Evolutionary conservation across 805 yeast species (phyloP), one percentile per base, ranked within the genome.

Genomic region (Starmerella scarabaei): DNA sequence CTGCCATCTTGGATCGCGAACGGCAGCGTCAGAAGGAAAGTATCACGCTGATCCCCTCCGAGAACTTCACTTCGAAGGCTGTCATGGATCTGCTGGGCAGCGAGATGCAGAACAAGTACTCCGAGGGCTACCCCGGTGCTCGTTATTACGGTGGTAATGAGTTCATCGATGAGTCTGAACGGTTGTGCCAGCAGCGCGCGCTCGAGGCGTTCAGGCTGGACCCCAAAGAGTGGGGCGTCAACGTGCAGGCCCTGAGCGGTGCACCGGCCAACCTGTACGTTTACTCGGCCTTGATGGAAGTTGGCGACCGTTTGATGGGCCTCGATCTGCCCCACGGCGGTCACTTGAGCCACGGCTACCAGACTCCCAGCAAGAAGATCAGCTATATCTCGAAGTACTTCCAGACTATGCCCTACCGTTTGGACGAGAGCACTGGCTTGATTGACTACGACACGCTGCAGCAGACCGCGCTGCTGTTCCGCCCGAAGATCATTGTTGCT

Each of bases 141-240:
- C 77, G 98, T 62, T 88, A 88, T 69, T 88, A 88, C 61, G 98
- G 98, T 63, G 98, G 98, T 62, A 88, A 88, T 60, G 85, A 88
- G 65, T 80, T 75, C 65, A 88, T 88, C 55, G 98, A 88, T 66
- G 71, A 75, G 67, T 84, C 83, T 56, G 98, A 88, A 68, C 62
- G 75, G 12, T 66, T 88, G 43, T 88, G 97, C 66, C 95, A 85
- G 65, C 71, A 76, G 54, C 73, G 98, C 63, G 98, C 97, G 35
- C 67, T 88, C 45, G 73, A 80, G 54, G 85, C 94, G 9, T 88
- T 84, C 63, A 64, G 67, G 43, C 64, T 86, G 48, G 73, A 78
- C 49, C 72, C 91, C 28, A 80, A 70, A 33, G 67, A 78, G 59
- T 88, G 98, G 98, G 98, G 98, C 35, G 97, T 88, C 53, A 88